Evolutionary conservation across 2,329 filamentous ascomycete genomes (phyloP).

Genomic region (Catunica adiposa): DNA sequence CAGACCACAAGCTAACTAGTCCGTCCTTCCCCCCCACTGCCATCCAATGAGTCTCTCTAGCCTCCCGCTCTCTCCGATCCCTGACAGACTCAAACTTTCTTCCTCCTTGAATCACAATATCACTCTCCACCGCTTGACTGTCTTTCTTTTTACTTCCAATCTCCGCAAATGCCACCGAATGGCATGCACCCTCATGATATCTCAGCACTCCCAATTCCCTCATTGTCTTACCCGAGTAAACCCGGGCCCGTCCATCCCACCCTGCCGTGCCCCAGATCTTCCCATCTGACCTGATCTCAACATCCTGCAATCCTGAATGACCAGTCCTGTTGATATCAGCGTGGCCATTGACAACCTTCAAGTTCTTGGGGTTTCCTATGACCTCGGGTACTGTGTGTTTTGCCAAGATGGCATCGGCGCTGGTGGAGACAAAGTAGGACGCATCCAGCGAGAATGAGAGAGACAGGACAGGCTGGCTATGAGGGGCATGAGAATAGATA

Average conservation of each 20-base stretch:
- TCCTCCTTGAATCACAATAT: not conserved
- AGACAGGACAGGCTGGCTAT: slow-evolving; percentile 70
- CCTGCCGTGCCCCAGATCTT: slow-evolving; percentile 78
- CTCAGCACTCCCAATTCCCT: slow-evolving; percentile 82
- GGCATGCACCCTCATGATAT: slow-evolving; percentile 84
- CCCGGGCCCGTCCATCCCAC: slow-evolving; percentile 69
- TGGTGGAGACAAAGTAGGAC: slow-evolving; percentile 58
- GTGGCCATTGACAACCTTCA: slow-evolving; percentile 24
- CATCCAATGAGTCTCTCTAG: slow-evolving; percentile 67
- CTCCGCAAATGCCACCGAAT: slow-evolving; percentile 56
- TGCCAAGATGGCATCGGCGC: slow-evolving; percentile 63
- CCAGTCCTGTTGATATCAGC: slow-evolving; percentile 53
- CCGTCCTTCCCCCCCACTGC: slow-evolving; percentile 87
- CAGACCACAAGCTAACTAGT: slow-evolving; percentile 88
- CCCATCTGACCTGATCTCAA: slow-evolving; percentile 62
- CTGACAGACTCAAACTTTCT: slow-evolving; percentile 29
- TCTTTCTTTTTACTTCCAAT: slow-evolving; percentile 17
- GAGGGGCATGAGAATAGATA: slow-evolving; percentile 49
- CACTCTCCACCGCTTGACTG: not conserved
- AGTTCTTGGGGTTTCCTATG: not conserved
- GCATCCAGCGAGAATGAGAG: slow-evolving; percentile 37
- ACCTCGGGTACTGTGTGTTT: slow-evolving; percentile 49
- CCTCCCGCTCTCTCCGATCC: slow-evolving; percentile 44
- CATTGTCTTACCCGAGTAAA: slow-evolving; percentile 68
- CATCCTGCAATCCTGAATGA: slow-evolving; percentile 75